A percentile compares a stretch with the other conserved stretches of the same genome.
These are phyloP conservation scores for Hanseniaspora sp. DNA, from an alignment of 1,139 yeast genomes.

Conservation along the genomic window DNA sequence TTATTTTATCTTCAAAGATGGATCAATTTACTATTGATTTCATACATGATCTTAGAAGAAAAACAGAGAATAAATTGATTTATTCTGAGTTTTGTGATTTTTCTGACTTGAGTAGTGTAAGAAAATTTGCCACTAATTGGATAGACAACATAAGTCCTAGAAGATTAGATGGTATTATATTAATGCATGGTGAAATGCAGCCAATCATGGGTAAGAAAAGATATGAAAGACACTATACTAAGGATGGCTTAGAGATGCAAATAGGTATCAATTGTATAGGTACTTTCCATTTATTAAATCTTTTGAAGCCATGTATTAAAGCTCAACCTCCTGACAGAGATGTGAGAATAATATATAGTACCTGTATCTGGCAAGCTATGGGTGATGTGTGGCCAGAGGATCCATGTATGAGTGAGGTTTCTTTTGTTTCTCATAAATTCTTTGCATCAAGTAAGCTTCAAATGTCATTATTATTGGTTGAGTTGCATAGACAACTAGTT, in stretches of 20 bases:
- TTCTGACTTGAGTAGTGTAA: constrained; percentile 58
- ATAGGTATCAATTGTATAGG: constrained; percentile 72
- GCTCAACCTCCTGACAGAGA: constrained; percentile 93
- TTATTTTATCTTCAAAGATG: constrained; percentile 54
- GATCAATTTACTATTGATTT: constrained; percentile 75
- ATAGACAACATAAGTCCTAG: constrained; percentile 84
- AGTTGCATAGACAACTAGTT: constrained; percentile 55
- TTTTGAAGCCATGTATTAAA: constrained; percentile 68
- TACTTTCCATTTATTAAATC: constrained; percentile 66
- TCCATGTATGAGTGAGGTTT: constrained; percentile 49
- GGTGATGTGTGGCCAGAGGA: constrained; percentile 59
- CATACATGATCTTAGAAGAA: constrained; percentile 62
- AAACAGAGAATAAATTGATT: constrained; percentile 58
- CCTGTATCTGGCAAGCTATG: constrained; percentile 66
- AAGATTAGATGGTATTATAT: constrained; percentile 74
- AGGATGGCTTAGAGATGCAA: constrained; percentile 79
- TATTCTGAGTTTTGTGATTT: constrained; percentile 86
- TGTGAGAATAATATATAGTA: constrained; percentile 63
- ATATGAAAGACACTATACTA: constrained; percentile 33
- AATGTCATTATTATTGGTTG: constrained; percentile 60
- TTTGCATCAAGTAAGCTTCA: constrained; percentile 75
- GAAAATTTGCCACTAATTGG: constrained; percentile 91
- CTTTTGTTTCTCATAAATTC: constrained; percentile 64
- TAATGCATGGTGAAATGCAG: constrained; percentile 74
- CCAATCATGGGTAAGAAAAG: constrained; percentile 53